A percentile compares a stretch with the other conserved stretches of the same genome.
Evolutionary conservation across 495 filamentous ascomycete species (phyloP).

Genomic region (Talaromyces borbonicus): DNA sequence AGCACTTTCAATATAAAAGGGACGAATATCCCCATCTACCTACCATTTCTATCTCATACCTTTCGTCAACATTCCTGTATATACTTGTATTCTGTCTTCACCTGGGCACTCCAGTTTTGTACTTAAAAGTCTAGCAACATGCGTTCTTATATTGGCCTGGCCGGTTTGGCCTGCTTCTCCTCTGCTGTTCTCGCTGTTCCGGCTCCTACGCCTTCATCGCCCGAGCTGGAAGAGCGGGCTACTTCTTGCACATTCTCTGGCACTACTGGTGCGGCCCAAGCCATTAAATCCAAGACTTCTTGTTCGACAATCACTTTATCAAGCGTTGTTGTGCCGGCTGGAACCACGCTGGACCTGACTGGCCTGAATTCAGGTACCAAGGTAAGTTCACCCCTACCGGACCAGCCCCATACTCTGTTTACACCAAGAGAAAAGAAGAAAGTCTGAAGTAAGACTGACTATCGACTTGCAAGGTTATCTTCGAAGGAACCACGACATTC

Average conservation of each 20-base stretch:
- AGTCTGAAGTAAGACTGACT: background rate
- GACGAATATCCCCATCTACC: no score
- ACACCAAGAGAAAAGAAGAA: no score
- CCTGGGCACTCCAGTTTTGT: no score
- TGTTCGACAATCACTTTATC: constrained; percentile 42
- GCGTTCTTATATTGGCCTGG: constrained; percentile 2
- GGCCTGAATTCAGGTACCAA: constrained; percentile 33
- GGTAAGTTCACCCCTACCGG: constrained; percentile 12
- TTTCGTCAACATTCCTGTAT: no score
- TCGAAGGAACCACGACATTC: constrained; percentile 42
- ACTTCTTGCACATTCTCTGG: constrained; percentile 39
- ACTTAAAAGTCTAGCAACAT: no score
- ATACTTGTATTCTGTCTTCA: no score
- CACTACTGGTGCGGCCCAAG: constrained; percentile 31
- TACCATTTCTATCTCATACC: no score
- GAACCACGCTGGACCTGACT: constrained; percentile 42
- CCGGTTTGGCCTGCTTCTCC: background rate
- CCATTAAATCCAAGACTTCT: constrained; percentile 32
- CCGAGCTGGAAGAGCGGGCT: background rate
- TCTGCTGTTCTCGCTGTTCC: background rate
- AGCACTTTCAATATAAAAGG: no score
- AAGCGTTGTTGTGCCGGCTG: constrained; percentile 41
- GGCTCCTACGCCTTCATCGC: background rate
- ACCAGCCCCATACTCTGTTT: no score
- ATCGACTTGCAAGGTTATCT: constrained; percentile 28